Evolutionary conservation across 768 basidiomycete genomes (phyloP).

Genomic region (Coprinopsis cinerea): DNA sequence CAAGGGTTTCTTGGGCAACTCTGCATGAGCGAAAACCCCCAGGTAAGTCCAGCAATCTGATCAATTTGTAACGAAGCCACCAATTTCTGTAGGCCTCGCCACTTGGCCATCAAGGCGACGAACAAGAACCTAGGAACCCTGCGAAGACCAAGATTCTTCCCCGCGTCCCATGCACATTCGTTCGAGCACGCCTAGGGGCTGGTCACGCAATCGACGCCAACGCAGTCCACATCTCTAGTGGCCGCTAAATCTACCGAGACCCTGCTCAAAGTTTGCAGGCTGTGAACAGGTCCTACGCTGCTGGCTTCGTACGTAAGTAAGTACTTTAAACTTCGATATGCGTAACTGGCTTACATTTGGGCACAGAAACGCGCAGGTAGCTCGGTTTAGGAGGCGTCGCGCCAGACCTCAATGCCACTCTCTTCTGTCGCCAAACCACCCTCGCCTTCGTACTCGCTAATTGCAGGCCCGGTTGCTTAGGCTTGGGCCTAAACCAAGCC

Average conservation of each 20-base stretch:
- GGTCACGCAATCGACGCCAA: slow-evolving; percentile 96
- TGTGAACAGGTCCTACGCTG: slow-evolving; percentile 89
- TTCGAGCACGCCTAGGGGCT: slow-evolving; percentile 96
- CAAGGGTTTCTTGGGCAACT: too few relatives aligned
- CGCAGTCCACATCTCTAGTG: slow-evolving; percentile 99
- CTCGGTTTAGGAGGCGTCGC: slow-evolving; percentile 94
- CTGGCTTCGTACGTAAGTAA: slow-evolving; percentile 82
- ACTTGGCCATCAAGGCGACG: slow-evolving; percentile 98
- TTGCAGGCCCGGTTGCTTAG: slow-evolving; percentile 88
- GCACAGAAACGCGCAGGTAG: slow-evolving; percentile 96
- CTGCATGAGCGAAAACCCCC: too few relatives aligned
- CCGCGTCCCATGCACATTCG: slow-evolving; percentile 96
- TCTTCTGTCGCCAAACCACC: slow-evolving; percentile 95
- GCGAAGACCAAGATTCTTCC: slow-evolving; percentile 99
- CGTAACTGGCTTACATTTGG: slow-evolving; percentile 89
- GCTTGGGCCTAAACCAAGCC: slow-evolving; percentile 90
- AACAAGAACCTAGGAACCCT: slow-evolving; percentile 98
- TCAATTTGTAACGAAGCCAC: too few relatives aligned
- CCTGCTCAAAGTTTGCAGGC: slow-evolving; percentile 92
- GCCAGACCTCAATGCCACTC: slow-evolving; percentile 96
- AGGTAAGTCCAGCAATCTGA: too few relatives aligned
- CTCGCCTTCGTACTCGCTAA: slow-evolving; percentile 98
- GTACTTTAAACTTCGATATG: too few relatives aligned
- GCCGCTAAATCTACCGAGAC: slow-evolving; percentile 96
- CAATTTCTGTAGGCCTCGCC: slow-evolving; percentile 85